phyloP scores from a whole-genome alignment of 2,329 filamentous ascomycete species.

The Talaromyces islandicus region DNA sequence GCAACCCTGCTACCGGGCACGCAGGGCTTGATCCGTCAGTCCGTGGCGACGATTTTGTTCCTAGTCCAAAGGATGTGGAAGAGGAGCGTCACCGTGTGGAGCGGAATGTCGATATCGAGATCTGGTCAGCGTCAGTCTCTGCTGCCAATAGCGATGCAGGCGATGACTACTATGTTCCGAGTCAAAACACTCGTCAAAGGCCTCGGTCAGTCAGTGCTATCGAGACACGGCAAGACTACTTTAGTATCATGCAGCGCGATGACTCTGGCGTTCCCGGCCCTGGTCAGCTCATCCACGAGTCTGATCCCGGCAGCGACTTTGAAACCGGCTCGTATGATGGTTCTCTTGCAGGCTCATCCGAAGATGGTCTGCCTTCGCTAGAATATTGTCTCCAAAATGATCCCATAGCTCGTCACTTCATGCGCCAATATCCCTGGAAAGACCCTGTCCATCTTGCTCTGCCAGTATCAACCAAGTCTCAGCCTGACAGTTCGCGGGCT shows the following conservation, averaged over 20 bases:
- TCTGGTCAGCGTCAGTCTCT: conserved; percentile 49
- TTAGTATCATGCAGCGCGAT: conserved; percentile 23
- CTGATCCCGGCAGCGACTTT: conserved; percentile 31
- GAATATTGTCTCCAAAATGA: conserved; percentile 20
- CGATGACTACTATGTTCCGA: conserved; percentile 18
- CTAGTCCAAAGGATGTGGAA: conserved; percentile 47
- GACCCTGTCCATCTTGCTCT: conserved; percentile 33
- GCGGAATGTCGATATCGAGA: conserved; percentile 48
- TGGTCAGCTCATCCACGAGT: conserved; percentile 42
- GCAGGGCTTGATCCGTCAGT: conserved; percentile 43
- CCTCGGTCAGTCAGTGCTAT: conserved; percentile 42
- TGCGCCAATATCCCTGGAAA: conserved; percentile 43
- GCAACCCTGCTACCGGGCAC: conserved; percentile 32
- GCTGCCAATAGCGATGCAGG: conserved; percentile 39
- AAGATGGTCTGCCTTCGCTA: conserved; percentile 16
- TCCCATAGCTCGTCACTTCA: conserved; percentile 31
- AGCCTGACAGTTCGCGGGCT: conserved; percentile 49
- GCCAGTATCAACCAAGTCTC: conserved; percentile 27
- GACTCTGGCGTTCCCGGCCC: conserved; percentile 46
- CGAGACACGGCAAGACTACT: conserved; percentile 31
- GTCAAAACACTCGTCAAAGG: conserved; percentile 15
- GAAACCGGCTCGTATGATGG: conserved; percentile 19
- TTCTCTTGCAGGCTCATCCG: conserved; percentile 19
- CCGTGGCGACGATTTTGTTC: conserved; percentile 39
- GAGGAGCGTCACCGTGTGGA: conserved; percentile 42